These are phyloP conservation scores for Bathelium albidoporum DNA, from an alignment of 495 filamentous ascomycete genomes.

Conservation along the genomic window DNA sequence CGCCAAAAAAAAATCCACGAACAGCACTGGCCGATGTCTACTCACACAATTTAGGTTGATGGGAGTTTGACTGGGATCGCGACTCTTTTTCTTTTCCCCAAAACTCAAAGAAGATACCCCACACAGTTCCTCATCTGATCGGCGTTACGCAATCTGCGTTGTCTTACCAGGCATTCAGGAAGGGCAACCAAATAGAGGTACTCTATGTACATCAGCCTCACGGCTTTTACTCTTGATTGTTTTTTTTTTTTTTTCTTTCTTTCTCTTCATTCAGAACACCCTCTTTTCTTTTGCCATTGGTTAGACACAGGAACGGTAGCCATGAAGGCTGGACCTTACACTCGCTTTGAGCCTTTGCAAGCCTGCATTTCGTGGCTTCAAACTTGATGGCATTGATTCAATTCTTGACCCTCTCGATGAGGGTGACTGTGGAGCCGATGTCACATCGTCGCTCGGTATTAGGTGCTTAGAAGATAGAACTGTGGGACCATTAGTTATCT, in stretches of 20 bases:
- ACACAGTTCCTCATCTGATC: neutral
- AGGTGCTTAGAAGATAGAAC: neutral
- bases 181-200: constrained; percentile 1
- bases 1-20: neutral
- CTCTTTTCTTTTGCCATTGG: too few relatives aligned
- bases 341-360: neutral
- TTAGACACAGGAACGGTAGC: too few relatives aligned
- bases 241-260: neutral
- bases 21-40: neutral
- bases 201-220: neutral
- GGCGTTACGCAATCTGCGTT: neutral
- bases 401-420: neutral
- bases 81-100: neutral
- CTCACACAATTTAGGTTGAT: neutral
- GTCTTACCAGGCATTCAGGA: neutral
- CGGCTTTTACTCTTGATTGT: neutral
- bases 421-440: neutral
- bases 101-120: neutral
- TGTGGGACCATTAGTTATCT: neutral
- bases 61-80: neutral
- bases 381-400: neutral
- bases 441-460: neutral
- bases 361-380: neutral
- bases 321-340: neutral
- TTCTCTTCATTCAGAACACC: neutral